Percentiles rank a stretch among this genome's conserved stretches.
Evolutionary conservation across 1,284 basidiomycete genomes (phyloP).

Genomic region (Kwoniella shivajii): DNA sequence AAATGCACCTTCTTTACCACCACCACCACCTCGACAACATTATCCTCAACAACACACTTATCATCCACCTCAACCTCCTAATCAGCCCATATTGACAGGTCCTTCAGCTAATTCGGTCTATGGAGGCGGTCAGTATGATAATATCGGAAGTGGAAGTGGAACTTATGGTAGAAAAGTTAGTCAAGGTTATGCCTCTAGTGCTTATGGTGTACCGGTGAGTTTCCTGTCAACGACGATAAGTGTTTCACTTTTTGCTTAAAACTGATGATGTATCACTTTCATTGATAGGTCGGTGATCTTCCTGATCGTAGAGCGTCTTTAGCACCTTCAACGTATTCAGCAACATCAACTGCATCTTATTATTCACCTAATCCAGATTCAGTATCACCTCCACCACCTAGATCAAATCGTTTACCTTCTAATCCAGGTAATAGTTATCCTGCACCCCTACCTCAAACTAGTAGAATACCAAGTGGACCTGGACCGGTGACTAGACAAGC

Average conservation of each 20-base stretch:
- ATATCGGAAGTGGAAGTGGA: constrained; percentile 6
- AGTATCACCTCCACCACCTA: constrained; percentile 26
- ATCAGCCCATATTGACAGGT: no score
- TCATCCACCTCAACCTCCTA: constrained; percentile 3
- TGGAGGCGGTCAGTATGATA: constrained; percentile 13
- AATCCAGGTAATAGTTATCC: constrained; percentile 11
- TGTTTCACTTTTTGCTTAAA: not conserved
- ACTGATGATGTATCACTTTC: not conserved
- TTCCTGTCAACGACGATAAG: not conserved
- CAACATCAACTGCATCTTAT: constrained; percentile 28
- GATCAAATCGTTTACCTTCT: constrained; percentile 24
- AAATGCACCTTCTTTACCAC: constrained; percentile 13
- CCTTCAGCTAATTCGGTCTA: no score
- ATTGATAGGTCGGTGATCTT: constrained; percentile 1
- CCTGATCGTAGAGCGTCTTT: constrained; percentile 28
- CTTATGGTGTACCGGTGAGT: constrained; percentile 14
- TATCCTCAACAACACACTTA: not conserved
- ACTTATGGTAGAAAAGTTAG: constrained; percentile 13
- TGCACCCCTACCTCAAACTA: constrained; percentile 4
- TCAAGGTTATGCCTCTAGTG: constrained; percentile 8
- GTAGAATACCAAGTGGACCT: constrained; percentile 14
- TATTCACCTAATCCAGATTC: constrained; percentile 37
- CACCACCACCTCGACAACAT: constrained; percentile 14
- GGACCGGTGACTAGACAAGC: constrained; percentile 4
- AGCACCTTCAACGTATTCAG: constrained; percentile 38